Base-by-base conservation (phyloP, 306 rosid species). In the Prinsepia uniflora region DNA sequence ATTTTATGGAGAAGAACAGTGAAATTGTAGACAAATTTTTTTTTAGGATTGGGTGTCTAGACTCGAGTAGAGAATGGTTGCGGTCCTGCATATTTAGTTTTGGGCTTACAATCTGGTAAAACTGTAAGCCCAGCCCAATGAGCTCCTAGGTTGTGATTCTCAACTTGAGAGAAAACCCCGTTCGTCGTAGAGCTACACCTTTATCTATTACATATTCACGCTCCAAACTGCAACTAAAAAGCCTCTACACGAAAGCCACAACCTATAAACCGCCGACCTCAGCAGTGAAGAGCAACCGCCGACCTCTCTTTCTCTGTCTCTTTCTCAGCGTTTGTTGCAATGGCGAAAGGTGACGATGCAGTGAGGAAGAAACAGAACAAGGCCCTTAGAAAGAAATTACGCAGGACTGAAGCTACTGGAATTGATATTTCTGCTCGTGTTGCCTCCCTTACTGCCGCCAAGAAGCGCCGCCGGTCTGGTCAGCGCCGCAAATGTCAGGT, bases 401-500 rank as follows among this genome's bases (percentile, higher is more conserved):
- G 76, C 43, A 63, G 77, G 65, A 60, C 43, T 4, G 84, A 69
- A 12, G 45, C 76, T 14, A 75, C 89, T 34, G n/a, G 88, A 10
- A 20, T 84, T 7, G 3, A 87, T 5, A 85, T 94, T 41, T 87
- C 97, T 65, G 83, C 90, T 3, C 89, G 87, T 72, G 88, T 88
- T 0, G 92, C 97, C 53, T 77, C 97, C 78, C 77, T 87, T 46
- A 89, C 91, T 68, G 98, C 97, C 67, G 80, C 98, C 85, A 94
- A 90, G 83, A 94, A 94, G 83, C 96, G 98, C 85, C 94, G 92
- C 66, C 79, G 83, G 73, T 82, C 97, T 43, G 98, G 98, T 4
- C 86, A 83, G 63, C 97, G 98, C 83, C 88, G 96, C 75, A 46
- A 84, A 46, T 90, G 96, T 65, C 89, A 90, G 97, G 98, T 94